Base-by-base conservation (phyloP, 2,329 filamentous ascomycete genomes). In the Lachnellula cervina region DNA sequence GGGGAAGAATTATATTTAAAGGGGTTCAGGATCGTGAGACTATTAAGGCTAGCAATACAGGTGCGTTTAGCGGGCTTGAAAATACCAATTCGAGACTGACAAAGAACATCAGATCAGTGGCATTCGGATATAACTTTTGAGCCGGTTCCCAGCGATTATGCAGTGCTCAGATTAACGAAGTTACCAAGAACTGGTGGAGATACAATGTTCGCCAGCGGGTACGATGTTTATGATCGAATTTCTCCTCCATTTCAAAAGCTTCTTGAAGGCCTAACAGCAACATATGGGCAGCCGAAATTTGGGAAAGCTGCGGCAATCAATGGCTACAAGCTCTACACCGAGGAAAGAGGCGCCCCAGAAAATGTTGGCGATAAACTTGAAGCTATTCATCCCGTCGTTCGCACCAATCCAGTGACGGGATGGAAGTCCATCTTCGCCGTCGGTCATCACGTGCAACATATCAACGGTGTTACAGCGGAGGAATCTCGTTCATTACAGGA, bases 351-450 rank as follows among this genome's bases (percentile, higher is more conserved):
- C 2, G 77, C 77, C 0, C 81, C 81, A 0, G 71, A 81, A 54
- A 85, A 85, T 62, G 71, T 78, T n/a, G 81, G 81, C 46, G 69
- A 70, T 5, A 72, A 75, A 21, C 72, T 85, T 2, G 45, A 38
- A 32, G 51, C 56, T 35, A 25, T 68, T 6, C 72, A 75, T 63
- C 80, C 80, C 2, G 68, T 82, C 2, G 71, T 83, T 35, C 75
- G 82, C 2, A 84, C 81, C 5, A 84, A 85, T 63, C 82, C 80
- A 2, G 79, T 81, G 3, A 82, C 79, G 2, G 80, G 80, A 0
- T 82, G 80, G 79, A 81, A 80, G 62, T 76, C 73, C 0, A 70
- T 81, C 5, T 81, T 73, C 53, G 52, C 78, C n/a, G 78, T 80
- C 62, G 73, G 72, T 21, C 76, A 75, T 16, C 79, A 80, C 68